Evolutionary conservation across 345 rosid species (phyloP).

Genomic region (Aethionema arabicum): DNA sequence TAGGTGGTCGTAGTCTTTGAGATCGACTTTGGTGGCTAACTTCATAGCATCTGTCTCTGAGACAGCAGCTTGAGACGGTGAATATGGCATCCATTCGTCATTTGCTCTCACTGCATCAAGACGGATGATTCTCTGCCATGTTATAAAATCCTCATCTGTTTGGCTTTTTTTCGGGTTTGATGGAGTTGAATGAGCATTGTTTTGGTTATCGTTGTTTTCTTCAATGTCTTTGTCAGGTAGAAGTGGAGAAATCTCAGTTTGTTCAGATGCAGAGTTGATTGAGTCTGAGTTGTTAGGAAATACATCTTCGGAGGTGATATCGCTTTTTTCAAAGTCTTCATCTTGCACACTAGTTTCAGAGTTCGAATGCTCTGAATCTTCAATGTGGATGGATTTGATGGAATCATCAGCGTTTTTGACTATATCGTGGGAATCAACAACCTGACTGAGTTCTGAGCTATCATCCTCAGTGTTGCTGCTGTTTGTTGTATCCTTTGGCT

Average conservation of each 20-base stretch:
- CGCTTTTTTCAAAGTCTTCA: conserved; percentile 49
- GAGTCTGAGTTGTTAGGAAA: conserved; percentile 50
- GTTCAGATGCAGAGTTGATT: conserved; percentile 58
- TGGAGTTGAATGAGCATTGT: conserved; percentile 36
- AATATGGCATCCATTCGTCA: conserved; percentile 69
- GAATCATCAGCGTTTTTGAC: conserved; percentile 43
- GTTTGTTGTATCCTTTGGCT: conserved; percentile 44
- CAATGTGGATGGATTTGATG: conserved; percentile 36
- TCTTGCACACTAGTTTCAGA: conserved; percentile 38
- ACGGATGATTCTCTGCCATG: conserved; percentile 90
- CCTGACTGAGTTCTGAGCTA: conserved; percentile 46
- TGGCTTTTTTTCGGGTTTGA: conserved; percentile 33
- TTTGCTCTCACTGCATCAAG: conserved; percentile 91
- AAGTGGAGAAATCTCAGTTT: conserved; percentile 47
- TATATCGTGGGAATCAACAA: conserved; percentile 44
- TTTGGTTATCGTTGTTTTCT: conserved; percentile 38
- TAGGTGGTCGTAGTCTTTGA: conserved; percentile 73
- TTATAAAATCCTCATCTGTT: conserved; percentile 69
- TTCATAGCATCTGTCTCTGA: conserved; percentile 53
- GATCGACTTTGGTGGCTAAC: conserved; percentile 63
- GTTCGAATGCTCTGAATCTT: conserved; percentile 34
- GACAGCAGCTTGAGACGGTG: conserved; percentile 67
- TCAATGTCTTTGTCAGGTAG: conserved; percentile 40
- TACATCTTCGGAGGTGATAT: conserved; percentile 46
- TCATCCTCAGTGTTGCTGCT: conserved; percentile 42